phyloP scores from a whole-genome alignment of 257 asterid genomes.

The Henckelia pumila region DNA sequence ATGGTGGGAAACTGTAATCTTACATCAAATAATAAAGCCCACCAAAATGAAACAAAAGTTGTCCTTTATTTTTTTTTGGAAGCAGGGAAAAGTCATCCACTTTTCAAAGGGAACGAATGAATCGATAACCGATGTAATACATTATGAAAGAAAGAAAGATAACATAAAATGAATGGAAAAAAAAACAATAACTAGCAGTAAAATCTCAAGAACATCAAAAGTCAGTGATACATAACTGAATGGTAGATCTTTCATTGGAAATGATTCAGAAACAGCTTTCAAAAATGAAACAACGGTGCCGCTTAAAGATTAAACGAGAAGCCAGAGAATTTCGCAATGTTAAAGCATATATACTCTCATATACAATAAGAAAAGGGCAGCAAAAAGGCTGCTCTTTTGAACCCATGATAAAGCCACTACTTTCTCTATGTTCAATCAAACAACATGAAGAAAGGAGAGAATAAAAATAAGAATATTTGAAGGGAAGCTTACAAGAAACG shows the following conservation, averaged over 20 bases:
- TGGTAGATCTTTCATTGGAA: neutral
- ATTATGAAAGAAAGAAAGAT: slow-evolving; percentile 4
- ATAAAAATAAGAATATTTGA: slow-evolving; percentile 25
- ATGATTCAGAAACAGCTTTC: slow-evolving; percentile 4
- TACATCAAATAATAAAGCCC: slow-evolving; percentile 18
- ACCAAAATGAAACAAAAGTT: slow-evolving; percentile 5
- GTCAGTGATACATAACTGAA: slow-evolving; percentile 19
- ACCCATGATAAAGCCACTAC: slow-evolving; percentile 24
- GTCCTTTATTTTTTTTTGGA: no score
- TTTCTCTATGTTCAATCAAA: slow-evolving; percentile 15
- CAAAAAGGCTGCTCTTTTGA: slow-evolving; percentile 22
- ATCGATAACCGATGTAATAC: neutral
- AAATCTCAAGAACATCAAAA: slow-evolving; percentile 22
- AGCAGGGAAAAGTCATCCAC: no score
- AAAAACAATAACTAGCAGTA: neutral
- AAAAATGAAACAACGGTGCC: slow-evolving; percentile 16
- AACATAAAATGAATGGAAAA: slow-evolving; percentile 13
- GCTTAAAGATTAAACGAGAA: slow-evolving; percentile 24
- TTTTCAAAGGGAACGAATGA: neutral
- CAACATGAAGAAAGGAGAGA: slow-evolving; percentile 24
- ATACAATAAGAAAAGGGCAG: neutral
- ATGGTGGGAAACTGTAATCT: slow-evolving; percentile 23
- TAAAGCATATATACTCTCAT: slow-evolving; percentile 14
- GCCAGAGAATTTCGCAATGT: slow-evolving; percentile 21
- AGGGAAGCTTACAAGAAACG: slow-evolving; percentile 52